Evolutionary conservation across 768 basidiomycete genomes (phyloP).

Genomic region (Leccinum disarticulatum): DNA sequence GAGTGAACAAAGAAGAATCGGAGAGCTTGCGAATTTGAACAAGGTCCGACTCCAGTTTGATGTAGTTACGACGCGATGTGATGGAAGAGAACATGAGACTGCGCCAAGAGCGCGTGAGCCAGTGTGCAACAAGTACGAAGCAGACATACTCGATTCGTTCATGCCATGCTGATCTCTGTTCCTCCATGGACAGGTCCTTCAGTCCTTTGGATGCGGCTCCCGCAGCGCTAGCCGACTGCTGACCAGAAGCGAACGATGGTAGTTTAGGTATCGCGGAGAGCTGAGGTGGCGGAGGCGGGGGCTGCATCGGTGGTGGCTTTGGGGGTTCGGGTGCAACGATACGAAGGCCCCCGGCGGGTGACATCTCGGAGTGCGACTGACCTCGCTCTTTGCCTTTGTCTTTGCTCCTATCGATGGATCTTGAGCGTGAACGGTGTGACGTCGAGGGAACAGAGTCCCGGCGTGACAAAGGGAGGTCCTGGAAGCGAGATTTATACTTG

Average conservation of each 20-base stretch:
- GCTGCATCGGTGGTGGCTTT: constrained; percentile 18
- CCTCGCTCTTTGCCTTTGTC: constrained; percentile 5
- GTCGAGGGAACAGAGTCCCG: constrained; percentile 10
- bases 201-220: constrained; percentile 3
- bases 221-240: constrained; percentile 4
- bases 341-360: constrained; percentile 3
- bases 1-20: constrained; percentile 21
- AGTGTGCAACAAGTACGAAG: neutral
- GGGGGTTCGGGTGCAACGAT: constrained; percentile 10
- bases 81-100: constrained; percentile 40
- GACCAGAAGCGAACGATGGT: constrained; percentile 21
- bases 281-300: constrained; percentile 18
- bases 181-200: constrained; percentile 33
- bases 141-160: constrained; percentile 41
- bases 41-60: constrained; percentile 35
- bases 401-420: constrained; percentile 13
- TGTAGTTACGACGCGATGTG: constrained; percentile 32
- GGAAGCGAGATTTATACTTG: neutral
- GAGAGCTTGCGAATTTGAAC: constrained; percentile 25
- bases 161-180: constrained; percentile 40
- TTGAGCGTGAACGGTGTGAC: constrained; percentile 11
- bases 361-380: neutral
- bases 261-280: constrained; percentile 19
- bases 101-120: neutral
- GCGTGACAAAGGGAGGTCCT: constrained; percentile 1